Conservation (phyloP, 2,329 filamentous ascomycete genomes). For the Colletotrichum echinochloae region DNA sequence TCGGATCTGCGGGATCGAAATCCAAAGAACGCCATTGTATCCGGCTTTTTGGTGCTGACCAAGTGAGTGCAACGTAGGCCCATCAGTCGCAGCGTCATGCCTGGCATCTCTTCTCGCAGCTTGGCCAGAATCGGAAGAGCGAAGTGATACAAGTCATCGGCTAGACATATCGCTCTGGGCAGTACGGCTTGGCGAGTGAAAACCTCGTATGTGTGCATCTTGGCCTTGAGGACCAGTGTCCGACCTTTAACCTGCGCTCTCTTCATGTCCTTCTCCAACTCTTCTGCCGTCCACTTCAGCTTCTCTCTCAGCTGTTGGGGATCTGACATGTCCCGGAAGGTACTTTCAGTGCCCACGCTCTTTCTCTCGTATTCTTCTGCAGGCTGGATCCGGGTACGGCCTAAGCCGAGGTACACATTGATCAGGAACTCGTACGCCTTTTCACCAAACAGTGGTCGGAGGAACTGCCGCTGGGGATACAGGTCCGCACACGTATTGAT, state of each 20-base stretch:
- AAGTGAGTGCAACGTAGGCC: slow-evolving; percentile 90
- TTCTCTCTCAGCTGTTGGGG: slow-evolving; percentile 78
- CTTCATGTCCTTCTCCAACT: slow-evolving; percentile 86
- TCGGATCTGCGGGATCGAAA: slow-evolving; percentile 54
- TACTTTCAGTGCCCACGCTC: slow-evolving; percentile 93
- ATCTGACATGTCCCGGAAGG: slow-evolving; percentile 84
- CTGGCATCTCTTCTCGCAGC: slow-evolving; percentile 84
- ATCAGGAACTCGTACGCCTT: slow-evolving; percentile 92
- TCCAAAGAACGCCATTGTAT: slow-evolving; percentile 84
- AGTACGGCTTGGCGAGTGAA: slow-evolving; percentile 83
- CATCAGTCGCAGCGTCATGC: slow-evolving; percentile 85
- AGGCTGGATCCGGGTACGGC: slow-evolving; percentile 85
- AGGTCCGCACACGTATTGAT: slow-evolving; percentile 92
- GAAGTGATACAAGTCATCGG: slow-evolving; percentile 86
- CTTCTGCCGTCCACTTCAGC: slow-evolving; percentile 82
- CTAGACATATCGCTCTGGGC: slow-evolving; percentile 76
- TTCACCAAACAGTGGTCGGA: slow-evolving; percentile 86
- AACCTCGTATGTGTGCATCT: slow-evolving; percentile 94
- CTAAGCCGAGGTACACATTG: slow-evolving; percentile 85
- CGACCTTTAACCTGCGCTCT: slow-evolving; percentile 86
- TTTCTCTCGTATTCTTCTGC: slow-evolving; percentile 92
- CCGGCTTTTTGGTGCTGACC: slow-evolving; percentile 84
- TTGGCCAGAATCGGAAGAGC: slow-evolving; percentile 86
- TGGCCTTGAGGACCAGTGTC: slow-evolving; percentile 93
- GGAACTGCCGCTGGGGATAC: slow-evolving; percentile 77